Conservation (phyloP, 306 rosid genomes). For the Potentilla sterilis region DNA sequence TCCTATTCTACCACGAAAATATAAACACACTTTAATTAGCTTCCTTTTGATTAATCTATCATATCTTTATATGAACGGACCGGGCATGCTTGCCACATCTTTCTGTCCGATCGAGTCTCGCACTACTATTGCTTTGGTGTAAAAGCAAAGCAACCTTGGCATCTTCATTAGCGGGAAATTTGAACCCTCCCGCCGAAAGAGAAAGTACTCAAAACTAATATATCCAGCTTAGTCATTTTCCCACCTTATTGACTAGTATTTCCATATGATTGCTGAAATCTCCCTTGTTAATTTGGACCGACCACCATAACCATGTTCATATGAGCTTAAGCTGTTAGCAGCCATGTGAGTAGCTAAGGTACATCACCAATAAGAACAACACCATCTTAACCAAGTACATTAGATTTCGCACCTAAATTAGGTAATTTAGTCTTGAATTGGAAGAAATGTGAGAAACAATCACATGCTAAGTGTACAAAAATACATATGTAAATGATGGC, state of each 20-base stretch:
- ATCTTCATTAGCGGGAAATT: not conserved
- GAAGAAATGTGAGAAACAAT: not conserved
- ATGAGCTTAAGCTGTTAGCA: not conserved
- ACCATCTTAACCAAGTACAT: not conserved
- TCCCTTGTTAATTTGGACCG: not conserved
- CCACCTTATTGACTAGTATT: not conserved
- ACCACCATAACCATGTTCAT: not conserved
- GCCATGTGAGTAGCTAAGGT: not conserved
- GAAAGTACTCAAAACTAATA: not conserved
- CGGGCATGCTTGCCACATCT: not conserved
- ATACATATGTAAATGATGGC: too few species aligned
- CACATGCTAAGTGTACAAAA: not conserved
- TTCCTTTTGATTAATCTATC: not conserved
- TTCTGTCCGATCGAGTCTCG: not conserved
- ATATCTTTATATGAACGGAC: not conserved
- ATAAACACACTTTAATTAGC: not conserved
- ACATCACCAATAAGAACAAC: not conserved
- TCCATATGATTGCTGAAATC: not conserved
- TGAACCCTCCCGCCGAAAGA: constrained; percentile 18
- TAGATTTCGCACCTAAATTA: not conserved
- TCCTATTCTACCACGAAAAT: not conserved
- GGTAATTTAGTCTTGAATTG: not conserved
- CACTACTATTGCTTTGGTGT: not conserved
- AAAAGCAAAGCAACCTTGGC: constrained; percentile 15
- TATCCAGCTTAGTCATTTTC: not conserved